phyloP scores from a whole-genome alignment of 805 yeast genomes.

The Grigorovia yakushimaensis region DNA sequence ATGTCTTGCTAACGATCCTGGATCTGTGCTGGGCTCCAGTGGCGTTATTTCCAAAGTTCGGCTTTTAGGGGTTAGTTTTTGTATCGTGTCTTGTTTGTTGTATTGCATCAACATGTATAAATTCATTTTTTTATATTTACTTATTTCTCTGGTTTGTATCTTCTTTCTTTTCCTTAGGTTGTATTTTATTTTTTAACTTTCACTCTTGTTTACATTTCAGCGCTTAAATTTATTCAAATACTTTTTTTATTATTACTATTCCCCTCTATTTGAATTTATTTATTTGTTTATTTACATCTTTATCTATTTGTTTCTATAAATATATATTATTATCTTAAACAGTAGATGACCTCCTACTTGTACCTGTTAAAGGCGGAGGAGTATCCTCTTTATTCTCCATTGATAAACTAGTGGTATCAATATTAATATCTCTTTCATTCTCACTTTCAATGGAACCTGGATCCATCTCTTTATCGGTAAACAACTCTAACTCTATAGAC shows the following conservation, averaged over 20 bases:
- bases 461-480: neutral
- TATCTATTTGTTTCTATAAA: too few relatives aligned
- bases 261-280: too few relatives aligned
- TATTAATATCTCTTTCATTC: neutral
- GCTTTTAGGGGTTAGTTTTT: neutral
- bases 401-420: neutral
- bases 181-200: too few relatives aligned
- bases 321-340: too few relatives aligned
- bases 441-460: neutral
- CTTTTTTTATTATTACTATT: too few relatives aligned
- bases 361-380: conserved; percentile 1
- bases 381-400: conserved; percentile 5
- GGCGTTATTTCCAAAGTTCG: neutral
- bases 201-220: too few relatives aligned
- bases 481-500: conserved; percentile 4
- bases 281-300: too few relatives aligned
- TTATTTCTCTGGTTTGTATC: neutral
- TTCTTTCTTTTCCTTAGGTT: neutral
- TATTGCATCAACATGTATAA: neutral
- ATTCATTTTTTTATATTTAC: neutral
- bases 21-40: neutral
- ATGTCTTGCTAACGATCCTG: neutral
- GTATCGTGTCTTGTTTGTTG: neutral
- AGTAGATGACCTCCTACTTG: conserved; percentile 3
- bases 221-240: too few relatives aligned